phyloP scores from a whole-genome alignment of 352 stramenopile species.

The Pythium biforme region DNA sequence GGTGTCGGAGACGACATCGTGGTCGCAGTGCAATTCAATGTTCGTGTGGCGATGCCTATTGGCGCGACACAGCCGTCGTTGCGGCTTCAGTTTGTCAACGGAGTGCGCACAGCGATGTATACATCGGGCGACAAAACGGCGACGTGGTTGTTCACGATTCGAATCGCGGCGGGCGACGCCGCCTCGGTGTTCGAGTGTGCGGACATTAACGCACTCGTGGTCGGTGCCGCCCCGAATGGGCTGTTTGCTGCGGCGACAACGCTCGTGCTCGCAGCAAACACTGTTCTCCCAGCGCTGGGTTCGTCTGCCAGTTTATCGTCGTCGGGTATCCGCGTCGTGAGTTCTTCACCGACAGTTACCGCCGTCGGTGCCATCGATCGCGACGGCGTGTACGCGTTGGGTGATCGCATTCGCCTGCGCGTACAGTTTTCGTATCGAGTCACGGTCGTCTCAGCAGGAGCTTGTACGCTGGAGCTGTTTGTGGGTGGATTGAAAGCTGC shows the following conservation, averaged over 20 bases:
- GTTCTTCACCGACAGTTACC: conserved; percentile 39
- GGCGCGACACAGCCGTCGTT: conserved; percentile 26
- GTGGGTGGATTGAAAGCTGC: conserved; percentile 35
- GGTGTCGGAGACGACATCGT: conserved; percentile 51
- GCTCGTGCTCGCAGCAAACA: conserved; percentile 28
- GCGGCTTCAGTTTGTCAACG: conserved; percentile 36
- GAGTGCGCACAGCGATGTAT: conserved; percentile 33
- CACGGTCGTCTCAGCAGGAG: conserved; percentile 22
- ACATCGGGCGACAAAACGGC: conserved; percentile 38
- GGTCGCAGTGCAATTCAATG: conserved; percentile 49
- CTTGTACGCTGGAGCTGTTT: conserved; percentile 44
- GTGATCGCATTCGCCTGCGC: conserved; percentile 38
- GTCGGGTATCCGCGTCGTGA: conserved; percentile 37
- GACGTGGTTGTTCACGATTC: conserved; percentile 44
- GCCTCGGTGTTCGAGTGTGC: conserved; percentile 39
- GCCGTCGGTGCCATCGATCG: conserved; percentile 29
- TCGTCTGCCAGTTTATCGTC: conserved; percentile 37
- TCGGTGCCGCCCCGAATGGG: conserved; percentile 13
- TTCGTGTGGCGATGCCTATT: conserved; percentile 26
- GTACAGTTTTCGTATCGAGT: conserved; percentile 61
- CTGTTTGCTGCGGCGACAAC: conserved; percentile 53
- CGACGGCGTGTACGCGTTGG: conserved; percentile 47
- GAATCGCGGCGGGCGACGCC: conserved; percentile 35
- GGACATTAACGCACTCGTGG: conserved; percentile 31
- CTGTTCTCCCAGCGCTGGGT: conserved; percentile 35